Conservation (phyloP, 2,329 filamentous ascomycete genomes). For the Sporothrix brunneoviolacea region DNA sequence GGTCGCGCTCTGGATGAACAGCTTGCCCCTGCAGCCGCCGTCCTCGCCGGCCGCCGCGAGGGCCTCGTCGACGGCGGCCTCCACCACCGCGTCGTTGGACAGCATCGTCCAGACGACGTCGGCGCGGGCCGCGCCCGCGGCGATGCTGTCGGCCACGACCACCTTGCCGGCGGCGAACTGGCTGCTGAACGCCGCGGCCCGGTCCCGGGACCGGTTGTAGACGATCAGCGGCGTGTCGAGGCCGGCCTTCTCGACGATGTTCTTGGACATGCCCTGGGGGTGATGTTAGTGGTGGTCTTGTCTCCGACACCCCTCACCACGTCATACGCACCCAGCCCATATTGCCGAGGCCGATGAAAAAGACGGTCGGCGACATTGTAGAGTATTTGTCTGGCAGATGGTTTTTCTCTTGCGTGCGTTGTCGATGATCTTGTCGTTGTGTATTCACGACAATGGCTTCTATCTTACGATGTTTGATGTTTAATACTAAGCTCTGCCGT, state of each 20-base stretch:
- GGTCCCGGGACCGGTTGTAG: constrained; percentile 69
- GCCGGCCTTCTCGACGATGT: constrained; percentile 70
- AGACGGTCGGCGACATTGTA: constrained; percentile 53
- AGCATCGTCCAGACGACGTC: constrained; percentile 81
- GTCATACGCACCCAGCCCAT: constrained; percentile 64
- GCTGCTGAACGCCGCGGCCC: constrained; percentile 56
- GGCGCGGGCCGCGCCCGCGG: constrained; percentile 58
- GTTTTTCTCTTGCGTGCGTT: no score
- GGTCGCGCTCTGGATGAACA: constrained; percentile 83
- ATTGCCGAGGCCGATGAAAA: constrained; percentile 81
- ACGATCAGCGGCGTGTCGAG: constrained; percentile 66
- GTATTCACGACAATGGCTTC: no score
- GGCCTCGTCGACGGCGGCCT: constrained; percentile 61
- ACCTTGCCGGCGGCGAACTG: constrained; percentile 53
- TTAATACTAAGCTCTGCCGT: no score
- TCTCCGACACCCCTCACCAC: no score
- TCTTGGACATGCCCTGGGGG: constrained; percentile 71
- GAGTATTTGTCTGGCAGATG: no score
- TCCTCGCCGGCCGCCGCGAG: no score
- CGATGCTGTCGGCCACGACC: constrained; percentile 55
- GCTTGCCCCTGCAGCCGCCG: no score
- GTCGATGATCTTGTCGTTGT: no score
- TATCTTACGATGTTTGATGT: no score
- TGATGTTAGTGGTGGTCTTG: no score
- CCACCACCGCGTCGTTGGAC: constrained; percentile 74